phyloP scores from a whole-genome alignment of 441 rosid genomes.

The Viola pubescens region DNA sequence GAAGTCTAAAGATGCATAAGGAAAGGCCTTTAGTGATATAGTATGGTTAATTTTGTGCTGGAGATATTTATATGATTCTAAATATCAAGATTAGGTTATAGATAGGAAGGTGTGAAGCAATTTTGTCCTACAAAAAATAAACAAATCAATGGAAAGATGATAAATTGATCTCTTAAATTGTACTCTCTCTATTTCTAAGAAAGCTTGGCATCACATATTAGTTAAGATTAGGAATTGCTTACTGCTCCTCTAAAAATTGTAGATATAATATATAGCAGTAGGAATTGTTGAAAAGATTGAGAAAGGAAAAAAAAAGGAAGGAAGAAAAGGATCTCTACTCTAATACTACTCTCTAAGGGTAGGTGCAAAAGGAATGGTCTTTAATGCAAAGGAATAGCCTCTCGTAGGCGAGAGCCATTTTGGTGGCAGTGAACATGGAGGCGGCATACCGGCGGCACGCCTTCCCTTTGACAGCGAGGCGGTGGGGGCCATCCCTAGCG shows the following conservation, averaged over 20 bases:
- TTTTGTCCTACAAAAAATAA: too few relatives aligned
- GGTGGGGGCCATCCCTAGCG: conserved; percentile 47
- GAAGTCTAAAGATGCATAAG: too few relatives aligned
- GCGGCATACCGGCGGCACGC: conserved; percentile 58
- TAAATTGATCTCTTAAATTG: too few relatives aligned
- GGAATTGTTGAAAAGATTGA: not conserved
- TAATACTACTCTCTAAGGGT: conserved; percentile 22
- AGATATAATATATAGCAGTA: not conserved
- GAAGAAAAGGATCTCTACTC: not conserved
- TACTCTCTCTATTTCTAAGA: too few relatives aligned
- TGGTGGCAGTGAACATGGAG: conserved; percentile 72
- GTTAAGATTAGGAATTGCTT: not conserved
- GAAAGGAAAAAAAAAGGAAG: not conserved
- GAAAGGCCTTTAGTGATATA: too few relatives aligned
- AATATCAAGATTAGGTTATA: too few relatives aligned
- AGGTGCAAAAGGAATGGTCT: conserved; percentile 53
- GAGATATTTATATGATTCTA: too few relatives aligned
- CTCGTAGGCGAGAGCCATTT: conserved; percentile 91
- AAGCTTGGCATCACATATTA: too few relatives aligned
- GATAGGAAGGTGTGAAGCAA: too few relatives aligned
- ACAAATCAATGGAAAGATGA: too few relatives aligned
- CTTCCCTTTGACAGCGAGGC: conserved; percentile 60
- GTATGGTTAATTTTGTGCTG: too few relatives aligned
- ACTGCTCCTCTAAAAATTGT: not conserved
- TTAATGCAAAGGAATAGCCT: conserved; percentile 80